Base-by-base conservation (phyloP, 352 stramenopile genomes). In the Pythium pyrilobum region DNA sequence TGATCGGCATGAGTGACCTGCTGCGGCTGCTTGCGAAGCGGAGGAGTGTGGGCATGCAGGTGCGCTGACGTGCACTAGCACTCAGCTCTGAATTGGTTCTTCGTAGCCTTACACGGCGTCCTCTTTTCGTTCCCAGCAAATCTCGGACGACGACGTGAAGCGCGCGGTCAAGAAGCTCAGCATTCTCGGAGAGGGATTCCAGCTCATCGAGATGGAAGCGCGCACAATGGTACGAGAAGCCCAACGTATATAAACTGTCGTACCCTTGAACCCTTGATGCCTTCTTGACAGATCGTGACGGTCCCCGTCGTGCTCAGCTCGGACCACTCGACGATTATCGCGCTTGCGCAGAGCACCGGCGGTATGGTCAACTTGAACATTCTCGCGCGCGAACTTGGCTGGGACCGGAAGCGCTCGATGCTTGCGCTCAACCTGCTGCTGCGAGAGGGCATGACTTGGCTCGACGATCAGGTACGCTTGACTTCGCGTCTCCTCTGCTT, bases 371-470 rank as follows among this genome's bases (percentile, higher is more conserved):
- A 87, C 29, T 67, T 89, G 36, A 78, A 82, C 43, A 78, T 96
- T 50, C 71, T 98, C 20, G 69, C 67, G 18, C 72, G 78, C 25
- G 73, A 85, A 52, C 74, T 96, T 25, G 61, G 73, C 6, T 99
- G 95, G 94, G 83, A 89, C 55, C 76, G 86, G 32, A 97, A 98
- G 53, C 78, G 95, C 15, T 95, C 86, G 29, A 92, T 96, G 60
- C 69, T 96, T 25, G 91, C 87, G 16, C 69, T 99, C 5, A 87
- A 96, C 53, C 64, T 97, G 31, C 74, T 99, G 31, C 62, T 98
- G 16, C 71, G 83, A 24, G 88, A 98, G 67, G 94, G 95, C 42
- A 98, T 99, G 90, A 96, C 88, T 28, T 99, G 96, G 96, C 59
- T 98, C 25, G 96, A 99, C 67, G 78, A 95, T 28, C 76, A 96